These are phyloP conservation scores for Polytrichum commune DNA, from an alignment of 225 moss, liverwort and hornwort species.

Conservation along the genomic window DNA sequence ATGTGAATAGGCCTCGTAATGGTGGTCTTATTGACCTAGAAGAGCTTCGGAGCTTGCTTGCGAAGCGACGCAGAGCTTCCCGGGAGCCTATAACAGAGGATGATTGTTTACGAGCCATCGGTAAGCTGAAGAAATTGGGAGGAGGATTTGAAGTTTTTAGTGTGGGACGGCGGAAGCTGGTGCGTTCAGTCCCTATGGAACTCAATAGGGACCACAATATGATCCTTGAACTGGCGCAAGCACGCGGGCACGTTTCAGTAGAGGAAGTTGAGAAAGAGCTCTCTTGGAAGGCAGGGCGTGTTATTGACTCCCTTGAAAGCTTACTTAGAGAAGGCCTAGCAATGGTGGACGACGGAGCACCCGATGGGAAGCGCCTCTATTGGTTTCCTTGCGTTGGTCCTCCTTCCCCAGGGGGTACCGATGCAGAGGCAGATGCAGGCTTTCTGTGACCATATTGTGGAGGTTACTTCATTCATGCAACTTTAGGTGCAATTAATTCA, in stretches of 20 bases:
- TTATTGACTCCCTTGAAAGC: constrained; percentile 68
- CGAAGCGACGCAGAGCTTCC: constrained; percentile 59
- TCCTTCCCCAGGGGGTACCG: constrained; percentile 11
- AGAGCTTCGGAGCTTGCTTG: constrained; percentile 64
- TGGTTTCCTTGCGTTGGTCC: constrained; percentile 89
- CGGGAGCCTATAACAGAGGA: constrained; percentile 70
- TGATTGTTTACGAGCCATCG: constrained; percentile 82
- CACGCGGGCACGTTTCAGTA: constrained; percentile 64
- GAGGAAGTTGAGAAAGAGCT: constrained; percentile 58
- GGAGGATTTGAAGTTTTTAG: constrained; percentile 81
- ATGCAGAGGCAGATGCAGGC: constrained; percentile 11
- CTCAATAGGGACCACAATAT: constrained; percentile 87
- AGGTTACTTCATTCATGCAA: not conserved
- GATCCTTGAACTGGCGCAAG: constrained; percentile 78
- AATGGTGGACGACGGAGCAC: constrained; percentile 86
- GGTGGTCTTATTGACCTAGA: constrained; percentile 89
- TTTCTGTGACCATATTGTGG: not conserved
- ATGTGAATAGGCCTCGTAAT: constrained; percentile 48
- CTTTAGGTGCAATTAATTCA: not conserved
- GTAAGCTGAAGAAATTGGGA: constrained; percentile 80
- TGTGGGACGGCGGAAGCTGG: constrained; percentile 72
- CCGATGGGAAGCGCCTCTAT: constrained; percentile 64
- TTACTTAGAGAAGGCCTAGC: constrained; percentile 88
- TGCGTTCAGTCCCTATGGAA: constrained; percentile 89
- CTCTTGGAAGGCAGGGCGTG: constrained; percentile 70